Evolutionary conservation across 75 land plant species (phyloP), one percentile per base, ranked within the genome.

Genomic region (Gnetum montanum): DNA sequence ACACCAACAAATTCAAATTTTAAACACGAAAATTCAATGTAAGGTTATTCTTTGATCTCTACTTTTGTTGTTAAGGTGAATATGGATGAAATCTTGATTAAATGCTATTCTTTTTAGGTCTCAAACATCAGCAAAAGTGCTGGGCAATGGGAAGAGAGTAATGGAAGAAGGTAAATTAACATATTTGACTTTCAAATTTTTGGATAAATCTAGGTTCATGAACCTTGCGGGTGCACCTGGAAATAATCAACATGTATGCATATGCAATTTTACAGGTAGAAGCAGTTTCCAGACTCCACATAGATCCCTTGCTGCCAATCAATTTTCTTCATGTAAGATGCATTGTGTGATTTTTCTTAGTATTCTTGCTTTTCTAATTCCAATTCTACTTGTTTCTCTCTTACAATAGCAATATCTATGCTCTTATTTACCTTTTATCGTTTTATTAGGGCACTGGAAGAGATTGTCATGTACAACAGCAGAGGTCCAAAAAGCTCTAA

Each of bases 401-500:
- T 29, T 52, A 31, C 25, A 8, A 52, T 31, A 30, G 20, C 23
- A 33, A 31, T 1, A 48, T 20, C 2, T 48, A 1, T 11, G 26
- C 13, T 1, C 12, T 4, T 2, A 11, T 1, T 25, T 6, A 46
- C 1, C 6, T 46, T 24, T 12, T 25, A 28, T 24, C n/a, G 33
- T 30, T 29, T 30, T 11, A 53, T 30, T 69, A 82, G 82, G 68
- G 20, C 81, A 79, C 33, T 83, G 86, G 86, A 37, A 66, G 15
- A 38, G 68, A 46, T 79, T 72, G 82, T 83, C 86, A 0, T 52
- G 79, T 20, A 76, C 86, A n/a, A 79, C 86, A 37, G 76, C 80
- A 79, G 57, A 79, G 4, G 66, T 83, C 8, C 66, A 71, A 27
- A 79, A 83, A 57, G 80, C 86, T 13, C 51, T 83, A 10, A 65